Percentiles rank a stretch among this genome's conserved stretches.
These are phyloP conservation scores for Fusarium nodosum DNA, from an alignment of 2,329 filamentous ascomycete genomes.

Conservation along the genomic window DNA sequence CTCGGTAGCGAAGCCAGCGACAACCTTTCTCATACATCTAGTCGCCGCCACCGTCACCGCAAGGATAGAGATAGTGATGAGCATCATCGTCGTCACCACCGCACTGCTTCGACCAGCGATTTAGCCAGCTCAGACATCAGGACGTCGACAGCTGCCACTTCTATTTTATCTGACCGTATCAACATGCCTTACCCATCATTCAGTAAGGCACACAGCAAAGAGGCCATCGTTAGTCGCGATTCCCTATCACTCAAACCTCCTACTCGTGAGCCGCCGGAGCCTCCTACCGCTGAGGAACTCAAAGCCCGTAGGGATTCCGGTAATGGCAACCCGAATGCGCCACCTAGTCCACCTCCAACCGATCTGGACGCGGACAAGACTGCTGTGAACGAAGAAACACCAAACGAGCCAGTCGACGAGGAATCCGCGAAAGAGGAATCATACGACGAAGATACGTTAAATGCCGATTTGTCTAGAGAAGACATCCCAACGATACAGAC, in stretches of 20 bases:
- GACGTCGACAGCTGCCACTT: constrained; percentile 54
- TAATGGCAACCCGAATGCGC: constrained; percentile 62
- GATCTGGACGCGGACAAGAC: constrained; percentile 65
- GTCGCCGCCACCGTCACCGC: constrained; percentile 52
- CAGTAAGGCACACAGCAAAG: constrained; percentile 93
- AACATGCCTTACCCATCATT: constrained; percentile 83
- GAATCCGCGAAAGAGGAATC: constrained; percentile 45
- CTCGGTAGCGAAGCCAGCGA: constrained; percentile 58
- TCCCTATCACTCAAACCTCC: constrained; percentile 64
- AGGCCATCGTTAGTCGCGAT: constrained; percentile 77
- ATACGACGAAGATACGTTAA: constrained; percentile 50
- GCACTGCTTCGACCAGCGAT: constrained; percentile 60
- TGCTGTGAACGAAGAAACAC: constrained; percentile 49
- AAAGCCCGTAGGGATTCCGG: constrained; percentile 21
- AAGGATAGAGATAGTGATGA: constrained; percentile 55
- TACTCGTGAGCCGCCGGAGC: constrained; percentile 78
- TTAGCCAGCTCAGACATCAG: constrained; percentile 62
- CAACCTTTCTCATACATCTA: constrained; percentile 56
- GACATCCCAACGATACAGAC: constrained; percentile 31
- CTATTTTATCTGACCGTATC: constrained; percentile 57
- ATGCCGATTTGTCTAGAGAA: constrained; percentile 23
- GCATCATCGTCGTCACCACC: constrained; percentile 47
- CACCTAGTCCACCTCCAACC: constrained; percentile 75
- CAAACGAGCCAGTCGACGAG: constrained; percentile 51
- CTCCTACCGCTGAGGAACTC: constrained; percentile 31